These are phyloP conservation scores for Solanum pinnatisectum DNA, from an alignment of 257 asterid genomes.

Conservation along the genomic window DNA sequence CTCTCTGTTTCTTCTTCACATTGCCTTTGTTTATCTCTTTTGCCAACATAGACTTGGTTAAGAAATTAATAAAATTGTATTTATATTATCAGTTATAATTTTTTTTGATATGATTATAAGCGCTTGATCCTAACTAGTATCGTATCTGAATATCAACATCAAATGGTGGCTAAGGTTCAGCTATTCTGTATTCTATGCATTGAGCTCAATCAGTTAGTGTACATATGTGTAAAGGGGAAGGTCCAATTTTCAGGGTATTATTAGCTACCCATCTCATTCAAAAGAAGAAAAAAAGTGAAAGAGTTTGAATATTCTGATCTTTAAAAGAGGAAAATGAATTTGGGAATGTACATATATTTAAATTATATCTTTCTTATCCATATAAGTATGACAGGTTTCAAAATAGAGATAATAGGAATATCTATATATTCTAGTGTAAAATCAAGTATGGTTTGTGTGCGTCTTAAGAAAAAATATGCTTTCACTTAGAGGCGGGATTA, in stretches of 20 bases:
- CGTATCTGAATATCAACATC: background rate
- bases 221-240: background rate
- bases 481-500: background rate
- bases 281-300: background rate
- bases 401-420: background rate
- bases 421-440: background rate
- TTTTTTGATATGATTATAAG: background rate
- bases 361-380: background rate
- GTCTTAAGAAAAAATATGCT: background rate
- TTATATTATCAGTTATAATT: background rate
- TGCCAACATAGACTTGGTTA: fast-evolving
- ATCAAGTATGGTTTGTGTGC: background rate
- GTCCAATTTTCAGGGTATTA: background rate
- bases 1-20: no score
- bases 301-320: background rate
- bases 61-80: background rate
- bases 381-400: background rate
- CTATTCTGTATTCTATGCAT: background rate
- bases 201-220: background rate
- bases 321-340: background rate
- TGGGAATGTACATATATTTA: background rate
- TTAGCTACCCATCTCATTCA: background rate
- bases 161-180: background rate
- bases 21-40: no score
- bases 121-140: background rate